A percentile compares a stretch with the other conserved stretches of the same genome.
Evolutionary conservation across 176 grass and related monocot species (phyloP).

Genomic region (Eragrostis nindensis): DNA sequence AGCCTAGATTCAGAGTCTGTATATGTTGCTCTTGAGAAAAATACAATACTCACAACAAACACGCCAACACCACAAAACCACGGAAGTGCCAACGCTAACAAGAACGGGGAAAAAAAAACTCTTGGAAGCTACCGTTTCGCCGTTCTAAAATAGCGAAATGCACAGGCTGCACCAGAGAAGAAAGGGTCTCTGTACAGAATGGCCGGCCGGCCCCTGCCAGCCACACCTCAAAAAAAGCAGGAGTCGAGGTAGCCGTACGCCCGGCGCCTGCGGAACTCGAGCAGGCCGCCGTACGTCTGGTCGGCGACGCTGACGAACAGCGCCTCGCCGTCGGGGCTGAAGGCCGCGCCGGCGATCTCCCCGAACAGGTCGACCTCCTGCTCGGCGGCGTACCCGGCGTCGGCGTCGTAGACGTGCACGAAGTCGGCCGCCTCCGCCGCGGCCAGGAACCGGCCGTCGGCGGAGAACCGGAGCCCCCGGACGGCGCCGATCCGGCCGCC

Average conservation of each 20-base stretch:
- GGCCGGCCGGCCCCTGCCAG: too few relatives aligned
- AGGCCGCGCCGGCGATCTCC: slow-evolving; percentile 73
- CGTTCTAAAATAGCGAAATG: neutral
- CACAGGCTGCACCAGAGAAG: neutral
- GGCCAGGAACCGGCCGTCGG: slow-evolving; percentile 73
- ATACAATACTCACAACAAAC: neutral
- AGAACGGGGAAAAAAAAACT: neutral
- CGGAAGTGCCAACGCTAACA: neutral
- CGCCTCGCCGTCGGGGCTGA: slow-evolving; percentile 67
- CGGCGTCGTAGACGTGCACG: slow-evolving; percentile 70
- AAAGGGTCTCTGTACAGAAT: neutral
- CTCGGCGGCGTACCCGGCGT: slow-evolving; percentile 31
- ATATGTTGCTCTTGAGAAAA: neutral
- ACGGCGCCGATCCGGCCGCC: slow-evolving; percentile 71
- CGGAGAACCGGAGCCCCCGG: slow-evolving; percentile 69
- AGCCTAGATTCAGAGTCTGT: neutral
- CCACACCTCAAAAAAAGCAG: slow-evolving; percentile 25
- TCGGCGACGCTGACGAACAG: slow-evolving; percentile 78
- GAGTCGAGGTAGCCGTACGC: slow-evolving; percentile 34
- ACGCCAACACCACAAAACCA: neutral
- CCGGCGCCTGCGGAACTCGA: slow-evolving; percentile 69
- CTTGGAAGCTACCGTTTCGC: neutral
- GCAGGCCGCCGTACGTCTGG: slow-evolving; percentile 67
- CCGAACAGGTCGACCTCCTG: slow-evolving; percentile 96
- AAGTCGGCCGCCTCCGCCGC: slow-evolving; percentile 79